phyloP scores from a whole-genome alignment of 495 filamentous ascomycete species.

The Thozetella sp. region DNA sequence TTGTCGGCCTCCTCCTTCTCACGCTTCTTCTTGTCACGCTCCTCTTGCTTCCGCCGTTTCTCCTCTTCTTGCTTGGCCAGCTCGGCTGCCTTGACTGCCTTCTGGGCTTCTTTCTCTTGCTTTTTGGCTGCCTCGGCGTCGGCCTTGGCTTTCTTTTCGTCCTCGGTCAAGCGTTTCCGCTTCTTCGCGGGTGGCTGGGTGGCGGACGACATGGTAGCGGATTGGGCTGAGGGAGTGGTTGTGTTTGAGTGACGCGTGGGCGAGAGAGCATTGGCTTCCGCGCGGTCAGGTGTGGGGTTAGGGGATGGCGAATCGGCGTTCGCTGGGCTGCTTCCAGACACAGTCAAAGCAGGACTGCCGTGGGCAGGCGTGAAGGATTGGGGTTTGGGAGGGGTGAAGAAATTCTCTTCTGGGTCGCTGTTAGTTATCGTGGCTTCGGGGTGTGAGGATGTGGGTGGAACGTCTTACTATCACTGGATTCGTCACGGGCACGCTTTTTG shows the following conservation, averaged over 20 bases:
- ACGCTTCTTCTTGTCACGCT: conserved; percentile 29
- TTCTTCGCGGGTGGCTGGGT: conserved; percentile 38
- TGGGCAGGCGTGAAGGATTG: conserved; percentile 16
- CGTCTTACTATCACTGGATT: not conserved
- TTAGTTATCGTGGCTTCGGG: not conserved
- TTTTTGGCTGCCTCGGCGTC: conserved; percentile 46
- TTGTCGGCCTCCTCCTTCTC: conserved; percentile 40
- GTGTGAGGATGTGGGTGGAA: not conserved
- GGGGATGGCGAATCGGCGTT: conserved; percentile 26
- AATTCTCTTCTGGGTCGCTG: conserved; percentile 19
- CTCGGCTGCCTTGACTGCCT: conserved; percentile 48
- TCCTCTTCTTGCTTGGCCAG: conserved; percentile 39
- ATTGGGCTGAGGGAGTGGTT: not conserved
- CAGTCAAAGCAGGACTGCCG: conserved; percentile 31
- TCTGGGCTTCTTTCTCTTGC: conserved; percentile 57
- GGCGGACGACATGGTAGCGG: conserved; percentile 10
- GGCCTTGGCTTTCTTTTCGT: conserved; percentile 47
- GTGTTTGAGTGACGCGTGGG: not conserved
- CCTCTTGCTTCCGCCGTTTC: conserved; percentile 36
- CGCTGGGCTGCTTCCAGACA: conserved; percentile 32
- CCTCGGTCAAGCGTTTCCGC: conserved; percentile 54
- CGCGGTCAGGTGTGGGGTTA: conserved; percentile 17
- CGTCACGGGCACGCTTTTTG: not conserved
- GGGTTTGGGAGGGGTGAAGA: not conserved
- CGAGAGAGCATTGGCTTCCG: conserved; percentile 2